Percentiles rank a stretch among this genome's conserved stretches.
Evolutionary conservation across 768 basidiomycete species (phyloP).

Genomic region (Lentinula detonsa): DNA sequence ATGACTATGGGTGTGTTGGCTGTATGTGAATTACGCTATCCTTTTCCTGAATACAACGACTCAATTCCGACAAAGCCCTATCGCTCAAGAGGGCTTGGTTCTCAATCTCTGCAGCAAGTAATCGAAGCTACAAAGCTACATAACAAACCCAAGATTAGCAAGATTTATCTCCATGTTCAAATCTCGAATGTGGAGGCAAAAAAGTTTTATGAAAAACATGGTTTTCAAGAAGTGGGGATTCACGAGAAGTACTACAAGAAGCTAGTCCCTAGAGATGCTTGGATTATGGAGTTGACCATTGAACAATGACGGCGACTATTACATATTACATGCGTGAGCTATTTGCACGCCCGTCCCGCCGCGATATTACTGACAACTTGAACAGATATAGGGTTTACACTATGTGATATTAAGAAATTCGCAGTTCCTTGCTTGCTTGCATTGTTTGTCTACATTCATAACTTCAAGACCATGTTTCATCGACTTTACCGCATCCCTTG

Average conservation of each 20-base stretch:
- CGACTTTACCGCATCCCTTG: conserved; percentile 71
- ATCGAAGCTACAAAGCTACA: conserved; percentile 56
- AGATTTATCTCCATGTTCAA: conserved; percentile 84
- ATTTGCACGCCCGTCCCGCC: not conserved
- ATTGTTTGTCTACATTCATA: not conserved
- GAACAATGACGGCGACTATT: conserved; percentile 14
- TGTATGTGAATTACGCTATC: conserved; percentile 38
- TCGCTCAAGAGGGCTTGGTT: conserved; percentile 72
- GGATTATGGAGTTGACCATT: conserved; percentile 67
- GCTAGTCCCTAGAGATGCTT: conserved; percentile 77
- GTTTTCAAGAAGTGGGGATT: conserved; percentile 62
- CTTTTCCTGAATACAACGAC: conserved; percentile 2
- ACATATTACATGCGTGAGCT: conserved; percentile 4
- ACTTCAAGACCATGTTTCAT: conserved; percentile 38
- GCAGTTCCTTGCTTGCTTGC: not conserved
- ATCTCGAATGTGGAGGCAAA: conserved; percentile 74
- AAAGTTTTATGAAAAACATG: conserved; percentile 78
- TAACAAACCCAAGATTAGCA: conserved; percentile 54
- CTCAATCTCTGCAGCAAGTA: conserved; percentile 63
- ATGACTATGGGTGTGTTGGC: conserved; percentile 93
- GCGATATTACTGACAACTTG: not conserved
- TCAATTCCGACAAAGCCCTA: conserved; percentile 56
- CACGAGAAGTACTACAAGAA: conserved; percentile 87
- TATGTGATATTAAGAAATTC: not conserved
- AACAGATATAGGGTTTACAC: conserved; percentile 2